These are phyloP conservation scores for Colletotrichum noveboracense DNA, from an alignment of 2,329 filamentous ascomycete species.

Conservation along the genomic window DNA sequence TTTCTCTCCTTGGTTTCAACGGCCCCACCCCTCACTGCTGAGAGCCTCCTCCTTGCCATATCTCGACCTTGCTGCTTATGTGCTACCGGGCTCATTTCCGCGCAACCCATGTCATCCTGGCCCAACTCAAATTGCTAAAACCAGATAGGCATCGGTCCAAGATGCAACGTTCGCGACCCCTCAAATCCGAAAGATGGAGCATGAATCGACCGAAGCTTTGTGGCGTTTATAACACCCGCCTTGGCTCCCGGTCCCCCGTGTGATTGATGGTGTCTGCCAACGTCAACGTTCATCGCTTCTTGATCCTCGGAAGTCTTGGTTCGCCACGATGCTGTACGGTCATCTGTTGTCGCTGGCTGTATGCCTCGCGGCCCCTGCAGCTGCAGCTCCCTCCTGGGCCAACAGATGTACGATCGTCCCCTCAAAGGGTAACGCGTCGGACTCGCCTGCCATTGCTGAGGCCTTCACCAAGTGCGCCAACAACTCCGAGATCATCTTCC, in stretches of 20 bases:
- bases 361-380: not conserved
- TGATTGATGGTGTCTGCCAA: not conserved
- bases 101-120: not conserved
- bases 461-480: constrained; percentile 41
- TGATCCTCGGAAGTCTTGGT: not conserved
- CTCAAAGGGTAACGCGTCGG: constrained; percentile 41
- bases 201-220: not conserved
- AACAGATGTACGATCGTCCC: constrained; percentile 24
- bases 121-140: not conserved
- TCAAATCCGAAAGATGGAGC: not conserved
- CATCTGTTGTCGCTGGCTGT: constrained; percentile 1
- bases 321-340: not conserved
- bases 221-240: not conserved
- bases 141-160: not conserved
- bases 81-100: constrained; percentile 5
- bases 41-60: not conserved
- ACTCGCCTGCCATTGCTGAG: constrained; percentile 40
- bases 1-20: not conserved
- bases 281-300: not conserved
- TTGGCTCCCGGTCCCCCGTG: not conserved
- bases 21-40: not conserved
- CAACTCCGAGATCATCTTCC: constrained; percentile 39
- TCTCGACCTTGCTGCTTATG: not conserved
- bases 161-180: not conserved
- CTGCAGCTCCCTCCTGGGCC: not conserved